phyloP scores from a whole-genome alignment of 257 asterid species.

The Solanum infundibuliforme region DNA sequence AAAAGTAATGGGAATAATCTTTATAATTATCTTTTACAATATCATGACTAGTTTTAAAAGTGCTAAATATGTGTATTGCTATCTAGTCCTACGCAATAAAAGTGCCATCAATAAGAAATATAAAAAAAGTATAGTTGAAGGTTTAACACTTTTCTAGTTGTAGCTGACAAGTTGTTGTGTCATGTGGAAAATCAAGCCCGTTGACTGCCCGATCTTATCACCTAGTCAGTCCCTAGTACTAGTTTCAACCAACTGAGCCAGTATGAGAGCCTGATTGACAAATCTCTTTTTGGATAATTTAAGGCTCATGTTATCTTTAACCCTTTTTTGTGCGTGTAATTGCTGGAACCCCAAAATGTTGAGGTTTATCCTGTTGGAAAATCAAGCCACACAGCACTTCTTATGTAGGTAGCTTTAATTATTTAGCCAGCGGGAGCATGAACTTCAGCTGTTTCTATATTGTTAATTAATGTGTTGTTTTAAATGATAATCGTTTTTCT shows the following conservation, averaged over 20 bases:
- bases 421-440: not conserved
- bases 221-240: not conserved
- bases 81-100: not conserved
- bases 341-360: not conserved
- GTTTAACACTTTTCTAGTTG: not conserved
- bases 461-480: not conserved
- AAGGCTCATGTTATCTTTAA: not conserved
- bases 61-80: not conserved
- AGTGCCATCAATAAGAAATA: not conserved
- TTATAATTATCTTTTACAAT: not conserved
- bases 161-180: not conserved
- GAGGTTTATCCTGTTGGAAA: not conserved
- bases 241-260: not conserved
- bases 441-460: not conserved
- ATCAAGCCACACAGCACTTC: not conserved
- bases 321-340: not conserved
- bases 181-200: not conserved
- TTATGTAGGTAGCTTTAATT: not conserved
- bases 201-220: not conserved
- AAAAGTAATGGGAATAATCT: not conserved
- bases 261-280: not conserved
- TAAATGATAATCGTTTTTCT: not conserved
- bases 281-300: not conserved
- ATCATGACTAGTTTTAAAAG: not conserved
- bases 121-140: not conserved